These are phyloP conservation scores for Clarireedia homoeocarpa DNA, from an alignment of 2,329 filamentous ascomycete species.

Conservation along the genomic window DNA sequence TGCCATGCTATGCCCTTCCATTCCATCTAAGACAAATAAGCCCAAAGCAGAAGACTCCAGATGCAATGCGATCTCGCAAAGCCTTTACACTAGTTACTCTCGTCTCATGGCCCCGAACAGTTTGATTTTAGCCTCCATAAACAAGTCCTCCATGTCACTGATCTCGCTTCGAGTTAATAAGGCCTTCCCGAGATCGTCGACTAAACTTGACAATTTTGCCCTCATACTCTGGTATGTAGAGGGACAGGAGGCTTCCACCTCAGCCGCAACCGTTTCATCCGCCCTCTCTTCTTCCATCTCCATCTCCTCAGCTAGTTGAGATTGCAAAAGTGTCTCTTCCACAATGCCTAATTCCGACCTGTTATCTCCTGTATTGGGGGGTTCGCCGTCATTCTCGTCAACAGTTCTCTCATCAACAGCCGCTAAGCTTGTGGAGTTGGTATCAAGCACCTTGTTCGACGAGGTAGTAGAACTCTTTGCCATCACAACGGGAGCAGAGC, in stretches of 20 bases:
- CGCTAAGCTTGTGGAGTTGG: not conserved
- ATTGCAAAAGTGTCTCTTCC: slow-evolving; percentile 7
- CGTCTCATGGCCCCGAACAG: slow-evolving; percentile 63
- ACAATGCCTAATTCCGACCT: not conserved
- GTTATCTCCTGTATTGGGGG: not conserved
- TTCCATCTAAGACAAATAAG: not conserved
- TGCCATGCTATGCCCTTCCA: not conserved
- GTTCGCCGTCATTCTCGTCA: not conserved
- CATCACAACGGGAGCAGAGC: not conserved
- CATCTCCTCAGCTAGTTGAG: slow-evolving; percentile 7
- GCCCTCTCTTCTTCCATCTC: not conserved
- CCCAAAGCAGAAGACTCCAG: slow-evolving; percentile 15
- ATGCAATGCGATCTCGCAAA: slow-evolving; percentile 17
- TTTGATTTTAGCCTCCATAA: slow-evolving; percentile 71
- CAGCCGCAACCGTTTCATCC: not conserved
- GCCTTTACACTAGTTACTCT: slow-evolving; percentile 31
- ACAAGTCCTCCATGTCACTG: slow-evolving; percentile 64
- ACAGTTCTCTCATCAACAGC: slow-evolving; percentile 3
- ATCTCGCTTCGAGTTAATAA: slow-evolving; percentile 58
- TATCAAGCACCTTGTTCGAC: not conserved
- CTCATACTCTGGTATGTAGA: slow-evolving; percentile 12
- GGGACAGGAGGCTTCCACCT: too few species aligned
- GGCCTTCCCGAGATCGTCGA: slow-evolving; percentile 51
- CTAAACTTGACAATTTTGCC: slow-evolving; percentile 45
- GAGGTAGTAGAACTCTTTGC: not conserved